Percentiles rank a stretch among this genome's conserved stretches.
phyloP scores from a whole-genome alignment of 768 basidiomycete genomes.

The Lactarius pseudohatsudake region DNA sequence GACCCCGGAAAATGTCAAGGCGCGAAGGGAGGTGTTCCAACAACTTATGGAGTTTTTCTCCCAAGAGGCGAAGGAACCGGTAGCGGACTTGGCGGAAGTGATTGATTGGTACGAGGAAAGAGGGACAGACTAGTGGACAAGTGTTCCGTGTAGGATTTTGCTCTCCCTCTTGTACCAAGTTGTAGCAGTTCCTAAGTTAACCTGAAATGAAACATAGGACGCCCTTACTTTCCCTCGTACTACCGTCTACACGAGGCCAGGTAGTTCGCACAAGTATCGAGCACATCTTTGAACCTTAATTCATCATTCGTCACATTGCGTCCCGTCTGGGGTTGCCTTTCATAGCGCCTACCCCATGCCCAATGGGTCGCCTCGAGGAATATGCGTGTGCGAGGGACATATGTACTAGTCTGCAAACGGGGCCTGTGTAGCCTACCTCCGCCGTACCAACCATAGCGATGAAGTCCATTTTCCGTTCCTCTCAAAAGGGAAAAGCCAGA shows the following conservation, averaged over 20 bases:
- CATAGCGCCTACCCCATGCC: not conserved
- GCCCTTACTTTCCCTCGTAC: not conserved
- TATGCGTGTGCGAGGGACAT: not conserved
- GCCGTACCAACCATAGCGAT: not conserved
- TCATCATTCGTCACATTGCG: not conserved
- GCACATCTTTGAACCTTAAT: not conserved
- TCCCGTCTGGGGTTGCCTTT: not conserved
- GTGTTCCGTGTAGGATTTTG: not conserved
- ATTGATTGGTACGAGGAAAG: constrained; percentile 43
- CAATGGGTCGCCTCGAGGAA: constrained; percentile 6
- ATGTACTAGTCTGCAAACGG: not conserved
- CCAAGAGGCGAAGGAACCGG: constrained; percentile 65
- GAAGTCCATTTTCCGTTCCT: not conserved
- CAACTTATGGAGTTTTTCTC: constrained; percentile 60
- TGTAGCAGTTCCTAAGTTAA: not conserved
- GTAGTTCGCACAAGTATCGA: too few relatives aligned
- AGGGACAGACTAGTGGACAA: constrained; percentile 14
- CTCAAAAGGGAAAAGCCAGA: not conserved
- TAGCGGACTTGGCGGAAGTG: constrained; percentile 60
- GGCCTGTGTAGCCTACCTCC: too few relatives aligned
- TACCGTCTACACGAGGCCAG: too few relatives aligned
- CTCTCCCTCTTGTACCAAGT: not conserved
- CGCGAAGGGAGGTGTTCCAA: constrained; percentile 73
- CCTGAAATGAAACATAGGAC: not conserved
- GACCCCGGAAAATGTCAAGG: constrained; percentile 51